phyloP scores from a whole-genome alignment of 176 grass and related monocot genomes.

The Oryza glaberrima region DNA sequence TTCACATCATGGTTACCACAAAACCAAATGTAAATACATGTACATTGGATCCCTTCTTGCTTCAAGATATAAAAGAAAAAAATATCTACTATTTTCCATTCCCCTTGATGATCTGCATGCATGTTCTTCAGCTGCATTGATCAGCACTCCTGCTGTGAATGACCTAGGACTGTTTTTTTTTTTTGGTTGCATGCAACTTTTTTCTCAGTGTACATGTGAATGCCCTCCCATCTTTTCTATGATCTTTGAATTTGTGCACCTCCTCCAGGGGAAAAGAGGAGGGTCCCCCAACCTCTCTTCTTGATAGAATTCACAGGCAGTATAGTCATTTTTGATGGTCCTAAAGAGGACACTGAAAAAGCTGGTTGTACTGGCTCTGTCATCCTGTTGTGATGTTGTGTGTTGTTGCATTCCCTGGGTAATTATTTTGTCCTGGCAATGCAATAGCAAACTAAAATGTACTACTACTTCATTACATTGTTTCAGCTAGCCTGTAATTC shows the following conservation, averaged over 20 bases:
- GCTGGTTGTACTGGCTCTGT: constrained; percentile 2
- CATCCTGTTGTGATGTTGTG: not conserved
- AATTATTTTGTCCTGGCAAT: constrained; percentile 7
- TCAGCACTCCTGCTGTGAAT: not conserved
- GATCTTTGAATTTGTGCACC: constrained; percentile 29
- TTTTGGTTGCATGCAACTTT: constrained; percentile 18
- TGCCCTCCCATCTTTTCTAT: not conserved
- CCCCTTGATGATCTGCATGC: not conserved
- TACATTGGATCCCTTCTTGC: constrained; percentile 29
- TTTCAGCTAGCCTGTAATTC: not conserved
- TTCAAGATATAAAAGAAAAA: constrained; percentile 13
- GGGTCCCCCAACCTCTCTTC: not conserved
- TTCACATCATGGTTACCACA: not conserved
- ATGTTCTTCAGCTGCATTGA: not conserved
- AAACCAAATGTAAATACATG: constrained; percentile 44
- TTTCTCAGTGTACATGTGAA: not conserved
- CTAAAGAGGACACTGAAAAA: constrained; percentile 23
- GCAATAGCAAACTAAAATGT: not conserved
- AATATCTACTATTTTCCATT: not conserved
- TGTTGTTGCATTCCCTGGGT: not conserved
- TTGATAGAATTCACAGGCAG: not conserved
- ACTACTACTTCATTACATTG: not conserved
- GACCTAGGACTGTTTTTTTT: not conserved
- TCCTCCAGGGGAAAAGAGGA: not conserved
- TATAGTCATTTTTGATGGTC: not conserved